phyloP scores from a whole-genome alignment of 345 rosid genomes.

The Angophora floribunda region DNA sequence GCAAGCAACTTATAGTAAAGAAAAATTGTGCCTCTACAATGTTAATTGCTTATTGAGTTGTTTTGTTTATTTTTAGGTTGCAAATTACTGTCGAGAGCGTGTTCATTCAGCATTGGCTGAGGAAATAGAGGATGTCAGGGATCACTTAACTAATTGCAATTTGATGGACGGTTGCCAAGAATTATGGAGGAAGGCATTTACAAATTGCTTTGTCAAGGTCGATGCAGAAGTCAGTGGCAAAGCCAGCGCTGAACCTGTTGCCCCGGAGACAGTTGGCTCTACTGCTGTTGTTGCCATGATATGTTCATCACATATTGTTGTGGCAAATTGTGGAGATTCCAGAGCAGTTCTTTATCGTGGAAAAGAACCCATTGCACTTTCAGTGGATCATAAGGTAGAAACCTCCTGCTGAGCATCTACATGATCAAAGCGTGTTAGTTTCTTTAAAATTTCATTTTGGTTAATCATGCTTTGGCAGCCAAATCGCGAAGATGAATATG shows the following conservation, averaged over 20 bases:
- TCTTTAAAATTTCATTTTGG: neutral
- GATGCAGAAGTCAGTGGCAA: slow-evolving; percentile 79
- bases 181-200: slow-evolving; percentile 73
- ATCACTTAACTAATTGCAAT: slow-evolving; percentile 26
- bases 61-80: slow-evolving; percentile 39
- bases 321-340: slow-evolving; percentile 96
- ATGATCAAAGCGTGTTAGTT: neutral
- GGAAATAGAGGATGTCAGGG: slow-evolving; percentile 48
- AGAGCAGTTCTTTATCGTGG: slow-evolving; percentile 94
- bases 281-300: slow-evolving; percentile 86
- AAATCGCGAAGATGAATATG: slow-evolving; percentile 87
- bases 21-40: neutral
- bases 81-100: slow-evolving; percentile 72
- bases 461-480: slow-evolving; percentile 44
- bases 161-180: slow-evolving; percentile 53
- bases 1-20: neutral
- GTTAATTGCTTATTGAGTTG: neutral
- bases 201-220: slow-evolving; percentile 60
- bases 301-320: slow-evolving; percentile 79
- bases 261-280: slow-evolving; percentile 97
- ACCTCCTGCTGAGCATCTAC: neutral
- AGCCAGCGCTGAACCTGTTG: slow-evolving; percentile 43
- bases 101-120: slow-evolving; percentile 62
- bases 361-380: slow-evolving; percentile 83
- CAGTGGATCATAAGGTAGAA: slow-evolving; percentile 89